Evolutionary conservation across 2,329 filamentous ascomycete species (phyloP), one percentile per base, ranked within the genome.

Genomic region (Pseudocercospora eumusae): DNA sequence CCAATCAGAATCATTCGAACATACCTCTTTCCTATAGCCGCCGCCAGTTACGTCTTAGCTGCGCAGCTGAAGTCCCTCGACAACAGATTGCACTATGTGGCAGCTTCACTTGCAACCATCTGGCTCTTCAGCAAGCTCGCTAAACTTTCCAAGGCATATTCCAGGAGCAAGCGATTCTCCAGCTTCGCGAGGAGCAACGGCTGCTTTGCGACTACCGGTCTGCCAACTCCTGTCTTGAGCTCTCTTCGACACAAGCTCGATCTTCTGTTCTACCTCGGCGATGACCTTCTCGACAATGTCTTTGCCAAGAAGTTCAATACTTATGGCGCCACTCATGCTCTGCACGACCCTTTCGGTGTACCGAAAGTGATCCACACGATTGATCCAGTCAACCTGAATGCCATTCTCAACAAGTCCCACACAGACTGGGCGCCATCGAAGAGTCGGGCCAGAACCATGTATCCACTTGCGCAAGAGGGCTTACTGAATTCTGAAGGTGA

Each of bases 391-490:
- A 68, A 68, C 33, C 56, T 68, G 3, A 67, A 64, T 47, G 61
- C 64, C 13, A 59, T 68, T 47, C 57, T 68, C 21, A 62, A 44
- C 25, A 64, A 58, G n/a, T 58, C 59, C 6, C 50, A 47, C 27
- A 57, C 55, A 2, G 59, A 66, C 27, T 68, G 66, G 66, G 50
- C 54, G 4, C 64, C 64, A 44, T 57, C 64, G 9, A 62, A 65
- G 8, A 59, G 54, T 21, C 61, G 66, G 18, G 49, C 62, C 11
- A 61, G 62, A 2, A 66, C 64, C 6, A 64, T 68, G 63, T 64
- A 66, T 59, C 64, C 66, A 2, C 31, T 68, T 23, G 66, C 66
- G 13, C 66, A 68, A 31, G 61, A 66, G 23, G 64, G 66, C n/a
- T 42, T 68, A 1, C 56, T 68, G 4, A 64, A 64, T 20, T 65